Conservation (phyloP, 805 yeast genomes). For the Huiozyma sinensis region DNA sequence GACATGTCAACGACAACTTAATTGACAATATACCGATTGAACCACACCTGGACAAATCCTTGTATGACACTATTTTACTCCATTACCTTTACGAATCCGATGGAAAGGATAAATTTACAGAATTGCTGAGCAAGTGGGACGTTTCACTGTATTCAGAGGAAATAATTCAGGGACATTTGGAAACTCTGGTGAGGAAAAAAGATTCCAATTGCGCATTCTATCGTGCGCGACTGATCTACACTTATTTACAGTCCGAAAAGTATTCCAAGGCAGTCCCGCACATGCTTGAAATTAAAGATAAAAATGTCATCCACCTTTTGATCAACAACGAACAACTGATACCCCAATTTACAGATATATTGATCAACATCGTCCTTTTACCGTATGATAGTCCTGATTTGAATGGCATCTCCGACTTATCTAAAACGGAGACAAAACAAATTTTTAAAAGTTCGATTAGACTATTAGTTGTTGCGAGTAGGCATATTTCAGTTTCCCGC, state of each 20-base stretch:
- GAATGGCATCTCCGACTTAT: constrained; percentile 29
- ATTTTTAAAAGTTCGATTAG: constrained; percentile 37
- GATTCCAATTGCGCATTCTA: constrained; percentile 19
- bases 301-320: constrained; percentile 45
- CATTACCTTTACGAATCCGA: constrained; percentile 34
- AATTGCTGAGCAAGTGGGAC: constrained; percentile 49
- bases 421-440: constrained; percentile 19
- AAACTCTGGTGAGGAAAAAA: constrained; percentile 31
- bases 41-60: constrained; percentile 28
- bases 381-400: constrained; percentile 25
- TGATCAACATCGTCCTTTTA: constrained; percentile 43
- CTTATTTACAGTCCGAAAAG: constrained; percentile 49
- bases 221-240: constrained; percentile 36
- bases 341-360: constrained; percentile 33
- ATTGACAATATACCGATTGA: constrained; percentile 47
- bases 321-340: constrained; percentile 50
- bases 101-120: constrained; percentile 23
- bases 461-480: constrained; percentile 51
- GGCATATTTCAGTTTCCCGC: constrained; percentile 47
- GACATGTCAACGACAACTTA: constrained; percentile 33
- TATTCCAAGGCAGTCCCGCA: constrained; percentile 56
- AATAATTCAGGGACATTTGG: constrained; percentile 36
- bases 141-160: constrained; percentile 38
- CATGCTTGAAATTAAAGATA: constrained; percentile 46
- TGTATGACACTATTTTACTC: constrained; percentile 39